These are phyloP conservation scores for Berberis vulgaris DNA, from an alignment of 164 flowering plant species.

Conservation along the genomic window DNA sequence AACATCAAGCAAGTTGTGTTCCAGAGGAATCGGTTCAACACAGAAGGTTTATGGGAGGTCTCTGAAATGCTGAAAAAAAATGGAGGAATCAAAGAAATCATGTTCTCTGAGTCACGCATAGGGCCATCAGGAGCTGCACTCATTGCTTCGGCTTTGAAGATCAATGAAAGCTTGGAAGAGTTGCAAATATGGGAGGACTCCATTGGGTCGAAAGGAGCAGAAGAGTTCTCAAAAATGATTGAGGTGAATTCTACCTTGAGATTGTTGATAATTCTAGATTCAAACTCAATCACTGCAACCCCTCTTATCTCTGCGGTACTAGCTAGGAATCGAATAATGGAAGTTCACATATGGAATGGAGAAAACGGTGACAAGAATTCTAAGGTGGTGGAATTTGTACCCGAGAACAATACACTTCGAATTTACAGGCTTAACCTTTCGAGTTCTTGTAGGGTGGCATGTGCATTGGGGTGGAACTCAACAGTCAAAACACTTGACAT, in stretches of 20 bases:
- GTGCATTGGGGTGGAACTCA: slow-evolving; percentile 67
- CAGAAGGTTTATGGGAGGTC: slow-evolving; percentile 42
- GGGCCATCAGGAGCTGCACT: slow-evolving; percentile 56
- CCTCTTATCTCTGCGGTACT: slow-evolving; percentile 84
- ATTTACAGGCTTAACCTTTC: slow-evolving; percentile 53
- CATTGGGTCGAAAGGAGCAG: slow-evolving; percentile 79
- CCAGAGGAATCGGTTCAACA: slow-evolving; percentile 39
- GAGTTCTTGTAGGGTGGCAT: slow-evolving; percentile 68
- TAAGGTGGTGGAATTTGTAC: slow-evolving; percentile 81
- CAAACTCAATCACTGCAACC: slow-evolving; percentile 48
- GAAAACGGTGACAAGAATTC: slow-evolving; percentile 39
- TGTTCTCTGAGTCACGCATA: slow-evolving; percentile 57
- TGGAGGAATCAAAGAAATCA: slow-evolving; percentile 45
- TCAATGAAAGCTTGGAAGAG: slow-evolving; percentile 69
- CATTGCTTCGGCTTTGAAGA: slow-evolving; percentile 60
- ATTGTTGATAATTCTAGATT: slow-evolving; percentile 66
- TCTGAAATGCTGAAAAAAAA: slow-evolving; percentile 52
- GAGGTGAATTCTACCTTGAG: slow-evolving; percentile 72
- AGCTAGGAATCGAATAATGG: slow-evolving; percentile 67
- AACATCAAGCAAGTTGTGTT: slow-evolving; percentile 51
- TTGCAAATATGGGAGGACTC: slow-evolving; percentile 96
- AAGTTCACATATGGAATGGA: slow-evolving; percentile 84
- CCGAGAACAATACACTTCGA: slow-evolving; percentile 54
- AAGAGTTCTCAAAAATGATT: slow-evolving; percentile 88
- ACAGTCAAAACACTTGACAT: slow-evolving; percentile 74